Evolutionary conservation across 495 filamentous ascomycete species (phyloP), one percentile per base, ranked within the genome.

Genomic region (Peziza echinospora): DNA sequence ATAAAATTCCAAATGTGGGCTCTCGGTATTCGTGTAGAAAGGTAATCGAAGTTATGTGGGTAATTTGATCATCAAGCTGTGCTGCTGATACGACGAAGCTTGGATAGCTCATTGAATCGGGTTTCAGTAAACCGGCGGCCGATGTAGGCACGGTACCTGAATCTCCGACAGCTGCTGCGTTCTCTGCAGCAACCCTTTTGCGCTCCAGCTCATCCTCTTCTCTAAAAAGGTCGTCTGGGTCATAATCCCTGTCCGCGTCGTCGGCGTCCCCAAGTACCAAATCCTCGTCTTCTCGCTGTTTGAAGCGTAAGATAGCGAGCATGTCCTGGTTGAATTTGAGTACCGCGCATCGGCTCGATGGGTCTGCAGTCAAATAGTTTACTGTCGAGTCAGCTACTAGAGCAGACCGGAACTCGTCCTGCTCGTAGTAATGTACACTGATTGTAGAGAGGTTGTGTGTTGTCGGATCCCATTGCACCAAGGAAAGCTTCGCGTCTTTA

Each of bases 11-110:
- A 63, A 99, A 93, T 1, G 89, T 94, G 22, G 89, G 89, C 63
- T 93, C 89, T 49, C 89, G 78, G 61, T 96, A 99, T 65, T 94
- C 87, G 66, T 94, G 73, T 49, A 99, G 69, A 62, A 99, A 99
- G 30, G 82, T 76, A 54, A 99, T 71, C 54, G 89, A 84, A 60
- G 93, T 78, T 37, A 86, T 83, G 63, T 93, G 78, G 43, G 80
- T 71, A 49, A 96, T 70, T 47, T 71, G 76, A 53, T 85, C 82
- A 55, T 99, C 87, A 60, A 99, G 69, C 26, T 52, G 48, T 5
- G 50, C 56, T 23, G 55, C 57, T 3, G 52, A 52, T 24, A 60
- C 53, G 24, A 60, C 57, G 37, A 60, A 60, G 8, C 49, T 53
- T n/a, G 57, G 47, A 43, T 60, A 41, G 21, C 56, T 56, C 21